Evolutionary conservation across 2,329 filamentous ascomycete species (phyloP).

Genomic region (Talaromyces piceae): DNA sequence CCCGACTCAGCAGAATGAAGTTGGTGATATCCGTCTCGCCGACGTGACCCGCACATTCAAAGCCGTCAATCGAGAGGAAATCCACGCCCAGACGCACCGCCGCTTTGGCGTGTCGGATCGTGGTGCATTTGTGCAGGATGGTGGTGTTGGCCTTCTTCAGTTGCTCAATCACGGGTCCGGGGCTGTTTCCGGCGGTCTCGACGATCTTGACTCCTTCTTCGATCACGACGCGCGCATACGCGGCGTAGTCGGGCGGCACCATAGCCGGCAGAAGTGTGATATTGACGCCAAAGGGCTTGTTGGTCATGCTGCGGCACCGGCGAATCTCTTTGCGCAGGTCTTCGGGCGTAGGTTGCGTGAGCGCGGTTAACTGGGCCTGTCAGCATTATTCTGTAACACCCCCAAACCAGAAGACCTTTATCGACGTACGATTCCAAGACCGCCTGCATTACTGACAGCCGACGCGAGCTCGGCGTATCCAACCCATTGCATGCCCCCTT

Average conservation of each 20-base stretch:
- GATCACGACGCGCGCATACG: conserved; percentile 86
- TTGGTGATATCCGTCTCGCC: conserved; percentile 49
- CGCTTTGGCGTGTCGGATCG: conserved; percentile 83
- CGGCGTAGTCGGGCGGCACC: conserved; percentile 82
- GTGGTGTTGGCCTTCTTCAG: conserved; percentile 73
- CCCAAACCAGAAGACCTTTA: too few relatives aligned
- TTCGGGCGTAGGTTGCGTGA: conserved; percentile 88
- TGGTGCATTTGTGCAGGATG: conserved; percentile 96
- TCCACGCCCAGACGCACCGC: conserved; percentile 93
- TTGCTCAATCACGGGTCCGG: conserved; percentile 81
- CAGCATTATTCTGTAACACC: neutral
- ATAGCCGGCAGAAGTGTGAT: conserved; percentile 86
- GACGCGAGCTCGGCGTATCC: conserved; percentile 47
- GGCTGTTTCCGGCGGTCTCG: conserved; percentile 85
- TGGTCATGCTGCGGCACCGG: conserved; percentile 65
- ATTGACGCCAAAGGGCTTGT: conserved; percentile 74
- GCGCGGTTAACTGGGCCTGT: conserved; percentile 39
- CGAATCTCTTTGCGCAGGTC: conserved; percentile 91
- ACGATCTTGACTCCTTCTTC: conserved; percentile 88
- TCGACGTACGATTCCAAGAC: conserved; percentile 43
- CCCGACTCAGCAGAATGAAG: conserved; percentile 65
- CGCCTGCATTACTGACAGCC: conserved; percentile 48
- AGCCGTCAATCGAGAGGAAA: conserved; percentile 93
- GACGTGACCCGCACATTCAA: conserved; percentile 78
- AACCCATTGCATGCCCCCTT: conserved; percentile 51